Percentiles rank a stretch among this genome's conserved stretches.
Evolutionary conservation across 129 eudicot genomes (phyloP).

Genomic region (Arctium lappa): DNA sequence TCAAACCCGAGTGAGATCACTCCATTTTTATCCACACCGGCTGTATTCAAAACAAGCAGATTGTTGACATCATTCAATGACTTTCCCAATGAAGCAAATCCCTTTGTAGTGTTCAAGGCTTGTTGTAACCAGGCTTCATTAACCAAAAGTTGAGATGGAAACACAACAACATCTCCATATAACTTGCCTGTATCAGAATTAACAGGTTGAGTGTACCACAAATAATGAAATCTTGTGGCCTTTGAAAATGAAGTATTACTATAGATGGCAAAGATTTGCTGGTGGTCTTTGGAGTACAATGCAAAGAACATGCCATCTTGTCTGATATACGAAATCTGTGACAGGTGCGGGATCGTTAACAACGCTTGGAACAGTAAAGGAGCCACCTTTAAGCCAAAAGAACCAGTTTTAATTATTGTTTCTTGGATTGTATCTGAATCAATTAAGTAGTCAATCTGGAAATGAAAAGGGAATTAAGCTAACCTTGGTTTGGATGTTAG

Average conservation of each 20-base stretch:
- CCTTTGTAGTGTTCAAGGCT: slow-evolving; percentile 37
- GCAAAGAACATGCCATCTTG: slow-evolving; percentile 54
- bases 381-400: slow-evolving; percentile 45
- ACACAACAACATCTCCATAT: slow-evolving; percentile 38
- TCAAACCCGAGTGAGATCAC: slow-evolving; percentile 46
- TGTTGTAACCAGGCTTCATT: slow-evolving; percentile 42
- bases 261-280: slow-evolving; percentile 37
- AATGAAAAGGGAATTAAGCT: not conserved
- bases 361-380: slow-evolving; percentile 57
- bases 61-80: slow-evolving; percentile 20
- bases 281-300: slow-evolving; percentile 19
- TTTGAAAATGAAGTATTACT: slow-evolving; percentile 44
- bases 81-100: slow-evolving; percentile 29
- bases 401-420: not conserved
- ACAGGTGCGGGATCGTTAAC: slow-evolving; percentile 41
- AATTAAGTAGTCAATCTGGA: not conserved
- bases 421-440: not conserved
- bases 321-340: slow-evolving; percentile 54
- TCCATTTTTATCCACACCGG: slow-evolving; percentile 36
- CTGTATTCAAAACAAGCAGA: slow-evolving; percentile 30
- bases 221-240: not conserved
- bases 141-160: slow-evolving; percentile 4
- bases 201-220: slow-evolving; percentile 45
- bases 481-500: slow-evolving; percentile 39
- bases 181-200: slow-evolving; percentile 42